phyloP scores from a whole-genome alignment of 441 rosid species.

The Gossypium schwendimanii region DNA sequence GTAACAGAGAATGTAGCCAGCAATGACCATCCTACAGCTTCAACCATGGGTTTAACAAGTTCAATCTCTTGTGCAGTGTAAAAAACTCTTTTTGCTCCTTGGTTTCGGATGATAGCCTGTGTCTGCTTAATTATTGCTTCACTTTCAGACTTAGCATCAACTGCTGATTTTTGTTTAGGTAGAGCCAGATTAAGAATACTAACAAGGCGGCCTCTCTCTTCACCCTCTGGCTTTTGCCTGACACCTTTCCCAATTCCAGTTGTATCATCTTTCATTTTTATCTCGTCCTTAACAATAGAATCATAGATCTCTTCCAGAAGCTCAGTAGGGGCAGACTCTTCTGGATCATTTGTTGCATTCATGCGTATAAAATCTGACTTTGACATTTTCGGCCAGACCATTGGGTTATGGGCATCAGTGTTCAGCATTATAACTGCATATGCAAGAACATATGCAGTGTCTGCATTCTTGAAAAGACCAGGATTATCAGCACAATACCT shows the following conservation, averaged over 20 bases:
- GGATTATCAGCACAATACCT: conserved; percentile 98
- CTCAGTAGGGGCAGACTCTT: conserved; percentile 80
- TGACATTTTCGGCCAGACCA: conserved; percentile 99
- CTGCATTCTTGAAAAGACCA: conserved; percentile 92
- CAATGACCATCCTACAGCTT: conserved; percentile 98
- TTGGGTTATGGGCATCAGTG: conserved; percentile 96
- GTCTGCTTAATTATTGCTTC: conserved; percentile 88
- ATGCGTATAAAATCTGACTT: conserved; percentile 88
- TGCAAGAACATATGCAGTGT: conserved; percentile 98
- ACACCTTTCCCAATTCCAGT: conserved; percentile 48
- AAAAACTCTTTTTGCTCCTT: conserved; percentile 81
- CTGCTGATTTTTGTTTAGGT: conserved; percentile 63
- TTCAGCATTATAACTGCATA: conserved; percentile 98
- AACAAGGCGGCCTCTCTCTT: conserved; percentile 87
- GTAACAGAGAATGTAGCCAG: conserved; percentile 98
- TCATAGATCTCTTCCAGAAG: conserved; percentile 92
- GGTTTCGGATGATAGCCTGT: conserved; percentile 83
- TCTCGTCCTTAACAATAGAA: conserved; percentile 93
- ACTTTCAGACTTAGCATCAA: conserved; percentile 80
- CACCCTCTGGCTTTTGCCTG: conserved; percentile 76
- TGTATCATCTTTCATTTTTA: conserved; percentile 85
- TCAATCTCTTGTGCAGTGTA: conserved; percentile 70
- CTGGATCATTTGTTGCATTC: conserved; percentile 75
- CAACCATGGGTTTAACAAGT: conserved; percentile 94
- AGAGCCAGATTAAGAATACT: conserved; percentile 88